These are phyloP conservation scores for Radiomyces spectabilis DNA, from an alignment of 192 early-diverging fungal species.

Conservation along the genomic window DNA sequence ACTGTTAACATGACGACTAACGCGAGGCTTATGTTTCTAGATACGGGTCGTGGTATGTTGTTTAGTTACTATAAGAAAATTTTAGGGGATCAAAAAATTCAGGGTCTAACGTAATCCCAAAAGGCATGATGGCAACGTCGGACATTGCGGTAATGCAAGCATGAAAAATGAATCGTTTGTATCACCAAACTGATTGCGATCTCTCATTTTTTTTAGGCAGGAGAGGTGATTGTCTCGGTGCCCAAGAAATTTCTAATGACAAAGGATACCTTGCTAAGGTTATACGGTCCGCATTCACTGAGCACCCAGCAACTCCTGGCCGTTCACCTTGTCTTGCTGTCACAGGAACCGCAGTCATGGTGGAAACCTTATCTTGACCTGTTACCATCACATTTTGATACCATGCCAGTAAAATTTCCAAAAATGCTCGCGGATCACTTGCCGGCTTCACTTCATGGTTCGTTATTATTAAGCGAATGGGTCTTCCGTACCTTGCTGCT, in stretches of 20 bases:
- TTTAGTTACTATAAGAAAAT: background rate
- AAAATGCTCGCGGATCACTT: conserved; percentile 22
- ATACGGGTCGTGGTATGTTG: conserved; percentile 49
- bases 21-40: conserved; percentile 9
- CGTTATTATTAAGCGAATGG: background rate
- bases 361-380: conserved; percentile 41
- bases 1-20: background rate
- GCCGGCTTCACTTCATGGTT: conserved; percentile 34
- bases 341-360: conserved; percentile 24
- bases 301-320: conserved; percentile 42
- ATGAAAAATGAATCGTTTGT: background rate
- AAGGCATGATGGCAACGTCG: conserved; percentile 53
- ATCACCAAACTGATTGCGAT: background rate
- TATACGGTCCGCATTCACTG: conserved; percentile 32
- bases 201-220: conserved; percentile 23
- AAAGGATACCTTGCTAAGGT: conserved; percentile 19
- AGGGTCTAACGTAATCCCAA: no score
- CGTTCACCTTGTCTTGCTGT: conserved; percentile 34
- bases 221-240: conserved; percentile 45
- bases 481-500: background rate
- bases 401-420: conserved; percentile 41
- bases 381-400: conserved; percentile 45
- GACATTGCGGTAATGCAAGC: conserved; percentile 40
- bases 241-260: conserved; percentile 43
- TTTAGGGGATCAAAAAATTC: background rate